These are phyloP conservation scores for Chalaropsis thielavioides DNA, from an alignment of 2,329 filamentous ascomycete species.

Conservation along the genomic window DNA sequence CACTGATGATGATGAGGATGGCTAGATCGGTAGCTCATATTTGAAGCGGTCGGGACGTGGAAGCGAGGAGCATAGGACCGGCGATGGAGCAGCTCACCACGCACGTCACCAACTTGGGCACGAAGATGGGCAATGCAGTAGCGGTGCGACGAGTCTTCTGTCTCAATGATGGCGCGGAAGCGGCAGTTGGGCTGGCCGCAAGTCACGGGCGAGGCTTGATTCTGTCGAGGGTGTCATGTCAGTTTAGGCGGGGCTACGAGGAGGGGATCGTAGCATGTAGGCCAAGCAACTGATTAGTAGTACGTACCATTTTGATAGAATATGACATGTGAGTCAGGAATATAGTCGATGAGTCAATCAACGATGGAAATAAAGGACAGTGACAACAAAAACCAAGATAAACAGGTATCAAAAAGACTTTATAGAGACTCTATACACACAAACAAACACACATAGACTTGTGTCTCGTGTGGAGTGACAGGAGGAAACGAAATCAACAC, in stretches of 20 bases:
- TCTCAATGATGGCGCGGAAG: constrained; percentile 14
- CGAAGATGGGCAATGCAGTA: constrained; percentile 14
- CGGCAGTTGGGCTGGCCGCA: constrained; percentile 7
- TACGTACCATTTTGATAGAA: background rate
- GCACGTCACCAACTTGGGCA: constrained; percentile 8
- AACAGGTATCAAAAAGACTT: too few relatives aligned
- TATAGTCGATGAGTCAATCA: background rate
- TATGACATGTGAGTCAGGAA: background rate
- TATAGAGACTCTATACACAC: too few relatives aligned
- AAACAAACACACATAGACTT: too few relatives aligned
- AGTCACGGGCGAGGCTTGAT: background rate
- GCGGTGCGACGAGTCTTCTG: constrained; percentile 8
- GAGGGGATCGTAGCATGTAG: background rate
- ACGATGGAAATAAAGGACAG: background rate
- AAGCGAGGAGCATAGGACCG: background rate
- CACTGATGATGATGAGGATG: background rate
- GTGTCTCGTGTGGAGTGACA: background rate
- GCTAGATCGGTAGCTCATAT: background rate
- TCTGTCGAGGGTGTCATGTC: background rate
- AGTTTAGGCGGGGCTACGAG: background rate
- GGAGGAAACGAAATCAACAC: background rate
- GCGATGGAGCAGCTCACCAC: constrained; percentile 3
- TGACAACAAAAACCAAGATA: background rate
- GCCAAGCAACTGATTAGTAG: too few relatives aligned
- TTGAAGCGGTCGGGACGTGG: background rate